phyloP scores from a whole-genome alignment of 192 early-diverging fungal species.

The Coemansia sp. region DNA sequence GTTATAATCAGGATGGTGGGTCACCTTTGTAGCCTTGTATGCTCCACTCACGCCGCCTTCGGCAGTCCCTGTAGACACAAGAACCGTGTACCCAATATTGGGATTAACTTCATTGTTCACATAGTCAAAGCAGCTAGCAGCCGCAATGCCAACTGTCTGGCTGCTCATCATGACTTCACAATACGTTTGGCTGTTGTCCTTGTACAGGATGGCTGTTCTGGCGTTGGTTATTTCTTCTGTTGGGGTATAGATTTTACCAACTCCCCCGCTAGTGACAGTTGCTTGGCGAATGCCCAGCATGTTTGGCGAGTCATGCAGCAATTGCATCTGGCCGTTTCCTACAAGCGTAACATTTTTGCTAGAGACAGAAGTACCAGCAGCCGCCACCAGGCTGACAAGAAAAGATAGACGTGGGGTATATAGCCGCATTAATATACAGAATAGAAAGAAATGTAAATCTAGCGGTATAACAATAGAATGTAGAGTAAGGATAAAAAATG shows the following conservation, averaged over 20 bases:
- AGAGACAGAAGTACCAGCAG: background rate
- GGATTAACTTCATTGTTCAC: background rate
- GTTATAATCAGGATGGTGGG: slow-evolving; percentile 24
- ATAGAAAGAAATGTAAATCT: background rate
- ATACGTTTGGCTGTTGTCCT: background rate
- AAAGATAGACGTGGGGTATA: background rate
- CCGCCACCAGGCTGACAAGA: background rate
- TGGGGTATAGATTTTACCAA: background rate
- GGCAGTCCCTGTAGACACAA: background rate
- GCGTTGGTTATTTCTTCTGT: background rate
- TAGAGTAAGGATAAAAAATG: background rate
- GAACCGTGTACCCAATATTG: slow-evolving; percentile 4
- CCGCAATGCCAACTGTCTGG: slow-evolving; percentile 18
- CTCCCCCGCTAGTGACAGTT: background rate
- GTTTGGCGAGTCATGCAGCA: background rate
- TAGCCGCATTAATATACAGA: background rate
- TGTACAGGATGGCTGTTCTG: background rate
- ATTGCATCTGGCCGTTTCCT: background rate
- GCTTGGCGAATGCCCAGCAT: background rate
- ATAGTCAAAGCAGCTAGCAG: slow-evolving; percentile 33
- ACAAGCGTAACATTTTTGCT: background rate
- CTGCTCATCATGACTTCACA: slow-evolving; percentile 23
- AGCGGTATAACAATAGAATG: background rate
- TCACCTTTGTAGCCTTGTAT: background rate
- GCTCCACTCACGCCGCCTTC: background rate